These are phyloP conservation scores for Litsea cubeba DNA, from an alignment of 164 flowering plant species.

Conservation along the genomic window DNA sequence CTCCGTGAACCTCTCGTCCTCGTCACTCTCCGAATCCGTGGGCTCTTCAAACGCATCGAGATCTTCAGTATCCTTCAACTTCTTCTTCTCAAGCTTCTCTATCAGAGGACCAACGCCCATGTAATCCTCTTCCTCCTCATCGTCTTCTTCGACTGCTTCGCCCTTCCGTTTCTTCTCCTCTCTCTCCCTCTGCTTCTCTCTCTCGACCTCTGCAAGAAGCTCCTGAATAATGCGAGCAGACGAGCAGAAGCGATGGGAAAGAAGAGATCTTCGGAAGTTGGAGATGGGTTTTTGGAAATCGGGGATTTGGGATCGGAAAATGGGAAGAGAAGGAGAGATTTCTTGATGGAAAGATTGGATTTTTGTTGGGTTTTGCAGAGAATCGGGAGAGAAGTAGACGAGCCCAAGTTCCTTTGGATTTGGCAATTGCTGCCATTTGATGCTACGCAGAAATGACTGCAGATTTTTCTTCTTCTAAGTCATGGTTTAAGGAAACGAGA, in stretches of 20 bases:
- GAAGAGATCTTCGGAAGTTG: background rate
- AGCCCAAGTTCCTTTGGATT: slow-evolving; percentile 24
- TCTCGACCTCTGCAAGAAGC: slow-evolving; percentile 48
- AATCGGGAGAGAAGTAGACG: slow-evolving; percentile 23
- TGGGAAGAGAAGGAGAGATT: slow-evolving; percentile 18
- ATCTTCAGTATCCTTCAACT: slow-evolving; percentile 20
- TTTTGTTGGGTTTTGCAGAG: slow-evolving; percentile 15
- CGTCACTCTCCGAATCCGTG: slow-evolving; percentile 53
- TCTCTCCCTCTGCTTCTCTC: slow-evolving; percentile 47
- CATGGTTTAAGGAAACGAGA: background rate
- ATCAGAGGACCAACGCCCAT: slow-evolving; percentile 61
- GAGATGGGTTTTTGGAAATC: slow-evolving; percentile 2
- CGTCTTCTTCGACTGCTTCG: slow-evolving; percentile 38
- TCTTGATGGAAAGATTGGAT: slow-evolving; percentile 11
- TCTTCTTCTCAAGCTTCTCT: slow-evolving; percentile 64
- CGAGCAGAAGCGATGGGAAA: slow-evolving; percentile 4
- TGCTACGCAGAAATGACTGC: background rate
- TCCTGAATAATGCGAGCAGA: slow-evolving; percentile 21
- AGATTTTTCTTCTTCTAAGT: background rate
- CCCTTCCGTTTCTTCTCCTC: slow-evolving; percentile 45
- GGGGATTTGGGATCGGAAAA: slow-evolving; percentile 4
- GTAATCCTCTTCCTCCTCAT: slow-evolving; percentile 58
- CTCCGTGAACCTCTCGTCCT: slow-evolving; percentile 41
- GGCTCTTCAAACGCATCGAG: slow-evolving; percentile 38
- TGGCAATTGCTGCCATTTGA: slow-evolving; percentile 5